Evolutionary conservation across 768 basidiomycete species (phyloP).

Genomic region (Sporobolomyces roseus): DNA sequence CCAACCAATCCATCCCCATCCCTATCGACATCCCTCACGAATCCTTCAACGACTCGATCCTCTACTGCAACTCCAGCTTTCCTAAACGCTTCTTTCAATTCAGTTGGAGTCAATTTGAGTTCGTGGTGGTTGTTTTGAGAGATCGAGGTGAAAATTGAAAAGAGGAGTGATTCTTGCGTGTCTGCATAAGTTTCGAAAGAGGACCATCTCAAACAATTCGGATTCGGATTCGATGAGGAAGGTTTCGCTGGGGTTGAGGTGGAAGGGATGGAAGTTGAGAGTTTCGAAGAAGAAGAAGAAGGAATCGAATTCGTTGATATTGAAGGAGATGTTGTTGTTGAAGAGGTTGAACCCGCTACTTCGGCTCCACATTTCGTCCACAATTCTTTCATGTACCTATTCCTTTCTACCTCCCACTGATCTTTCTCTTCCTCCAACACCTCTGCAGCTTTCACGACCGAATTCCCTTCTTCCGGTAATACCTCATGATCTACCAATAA

Average conservation of each 20-base stretch:
- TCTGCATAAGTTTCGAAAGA: slow-evolving; percentile 35
- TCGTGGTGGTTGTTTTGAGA: too few species aligned
- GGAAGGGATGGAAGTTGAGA: background rate
- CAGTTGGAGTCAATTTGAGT: slow-evolving; percentile 42
- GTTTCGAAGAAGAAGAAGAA: background rate
- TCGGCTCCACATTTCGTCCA: slow-evolving; percentile 49
- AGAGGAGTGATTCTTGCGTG: slow-evolving; percentile 37
- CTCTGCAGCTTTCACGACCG: slow-evolving; percentile 24
- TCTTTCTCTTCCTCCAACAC: slow-evolving; percentile 54
- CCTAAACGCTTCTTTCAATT: slow-evolving; percentile 53
- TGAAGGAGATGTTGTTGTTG: background rate
- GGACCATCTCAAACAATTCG: slow-evolving; percentile 4
- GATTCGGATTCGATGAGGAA: slow-evolving; percentile 7
- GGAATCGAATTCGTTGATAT: background rate
- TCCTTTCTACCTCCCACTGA: slow-evolving; percentile 61
- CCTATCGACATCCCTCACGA: slow-evolving; percentile 36
- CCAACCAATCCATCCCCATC: slow-evolving; percentile 38
- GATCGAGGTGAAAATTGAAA: too few species aligned
- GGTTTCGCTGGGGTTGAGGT: background rate
- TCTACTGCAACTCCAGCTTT: slow-evolving; percentile 35
- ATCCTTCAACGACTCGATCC: slow-evolving; percentile 28
- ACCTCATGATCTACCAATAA: background rate
- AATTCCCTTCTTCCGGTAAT: background rate
- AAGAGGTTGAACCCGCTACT: background rate
- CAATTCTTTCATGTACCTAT: slow-evolving; percentile 74